Evolutionary conservation across 768 basidiomycete species (phyloP).

Genomic region (Saitozyma sp.): DNA sequence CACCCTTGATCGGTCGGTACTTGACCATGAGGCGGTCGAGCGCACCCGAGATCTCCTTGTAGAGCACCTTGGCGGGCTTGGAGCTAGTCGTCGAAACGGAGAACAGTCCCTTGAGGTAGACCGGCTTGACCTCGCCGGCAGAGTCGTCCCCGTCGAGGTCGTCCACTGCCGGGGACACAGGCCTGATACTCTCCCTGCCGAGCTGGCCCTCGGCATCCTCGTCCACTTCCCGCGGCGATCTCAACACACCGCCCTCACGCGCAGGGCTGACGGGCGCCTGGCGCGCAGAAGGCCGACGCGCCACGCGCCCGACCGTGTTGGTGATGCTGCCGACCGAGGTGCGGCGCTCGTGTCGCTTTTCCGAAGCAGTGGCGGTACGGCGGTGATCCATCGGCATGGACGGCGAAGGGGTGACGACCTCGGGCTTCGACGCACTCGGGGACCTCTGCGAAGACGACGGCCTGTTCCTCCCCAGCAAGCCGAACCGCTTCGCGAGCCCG

Average conservation of each 20-base stretch:
- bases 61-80: constrained; percentile 75
- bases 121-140: constrained; percentile 75
- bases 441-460: constrained; percentile 13
- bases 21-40: constrained; percentile 94
- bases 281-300: constrained; percentile 23
- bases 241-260: constrained; percentile 5
- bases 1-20: constrained; percentile 82
- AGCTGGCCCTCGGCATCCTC: constrained; percentile 9
- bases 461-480: constrained; percentile 24
- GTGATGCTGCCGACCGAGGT: constrained; percentile 45
- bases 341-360: constrained; percentile 45
- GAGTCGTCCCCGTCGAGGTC: not conserved
- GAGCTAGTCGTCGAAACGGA: constrained; percentile 97
- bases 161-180: not conserved
- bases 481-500: constrained; percentile 26
- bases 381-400: constrained; percentile 55
- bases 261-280: constrained; percentile 4
- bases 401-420: constrained; percentile 13
- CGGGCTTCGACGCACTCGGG: constrained; percentile 8
- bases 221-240: constrained; percentile 23
- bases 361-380: constrained; percentile 30
- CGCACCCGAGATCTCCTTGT: constrained; percentile 78
- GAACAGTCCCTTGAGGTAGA: constrained; percentile 94
- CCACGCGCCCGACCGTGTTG: constrained; percentile 26
- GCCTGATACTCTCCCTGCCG: constrained; percentile 4